Percentiles rank a stretch among this genome's conserved stretches.
phyloP scores from a whole-genome alignment of 805 yeast genomes.

The Suhomyces emberorum region DNA sequence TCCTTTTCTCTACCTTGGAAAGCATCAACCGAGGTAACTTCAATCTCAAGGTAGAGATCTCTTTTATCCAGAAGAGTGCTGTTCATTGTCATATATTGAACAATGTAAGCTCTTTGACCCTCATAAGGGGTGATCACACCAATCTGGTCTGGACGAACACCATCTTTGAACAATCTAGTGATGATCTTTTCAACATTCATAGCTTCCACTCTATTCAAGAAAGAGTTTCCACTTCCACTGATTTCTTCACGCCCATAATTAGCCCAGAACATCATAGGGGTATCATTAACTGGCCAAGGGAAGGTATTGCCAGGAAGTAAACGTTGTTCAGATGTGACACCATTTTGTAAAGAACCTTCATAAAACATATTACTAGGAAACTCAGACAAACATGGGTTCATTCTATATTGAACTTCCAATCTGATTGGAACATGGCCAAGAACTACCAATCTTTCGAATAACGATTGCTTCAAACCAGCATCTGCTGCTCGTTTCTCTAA shows the following conservation, averaged over 20 bases:
- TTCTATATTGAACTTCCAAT: conserved; percentile 89
- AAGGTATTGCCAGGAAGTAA: conserved; percentile 51
- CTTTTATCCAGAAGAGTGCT: conserved; percentile 56
- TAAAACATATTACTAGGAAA: conserved; percentile 90
- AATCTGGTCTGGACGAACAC: conserved; percentile 74
- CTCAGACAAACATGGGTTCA: conserved; percentile 86
- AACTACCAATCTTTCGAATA: conserved; percentile 80
- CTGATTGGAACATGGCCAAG: conserved; percentile 84
- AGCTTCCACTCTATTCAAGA: conserved; percentile 83
- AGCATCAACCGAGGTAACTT: conserved; percentile 77
- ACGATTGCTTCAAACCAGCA: conserved; percentile 82
- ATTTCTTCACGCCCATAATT: conserved; percentile 87
- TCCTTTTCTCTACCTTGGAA: conserved; percentile 56
- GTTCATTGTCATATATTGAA: conserved; percentile 72
- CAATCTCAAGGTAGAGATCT: conserved; percentile 66
- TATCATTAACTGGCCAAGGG: conserved; percentile 87
- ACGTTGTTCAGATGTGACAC: conserved; percentile 78
- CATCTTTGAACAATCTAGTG: conserved; percentile 69
- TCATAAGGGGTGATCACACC: conserved; percentile 95
- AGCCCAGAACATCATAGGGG: conserved; percentile 97
- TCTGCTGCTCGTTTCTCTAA: conserved; percentile 75
- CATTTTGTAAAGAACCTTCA: conserved; percentile 89
- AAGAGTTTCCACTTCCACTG: conserved; percentile 76
- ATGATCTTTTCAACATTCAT: conserved; percentile 80
- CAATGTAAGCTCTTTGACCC: conserved; percentile 83